Conservation (phyloP, 352 stramenopile species). For the Pythium guiyangense region DNA sequence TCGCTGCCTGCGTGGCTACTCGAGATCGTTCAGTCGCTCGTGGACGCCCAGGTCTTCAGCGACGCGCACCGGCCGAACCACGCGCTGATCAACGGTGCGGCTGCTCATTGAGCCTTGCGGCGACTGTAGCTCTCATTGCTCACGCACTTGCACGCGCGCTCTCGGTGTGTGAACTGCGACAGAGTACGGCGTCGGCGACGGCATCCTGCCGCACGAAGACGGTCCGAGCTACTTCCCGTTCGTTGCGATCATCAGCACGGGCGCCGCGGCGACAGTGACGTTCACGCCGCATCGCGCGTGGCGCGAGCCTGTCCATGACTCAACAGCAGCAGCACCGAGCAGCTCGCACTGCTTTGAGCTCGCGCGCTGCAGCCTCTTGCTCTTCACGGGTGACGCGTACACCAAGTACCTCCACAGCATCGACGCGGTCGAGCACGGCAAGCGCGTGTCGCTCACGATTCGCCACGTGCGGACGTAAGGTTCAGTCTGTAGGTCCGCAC, state of each 20-base stretch:
- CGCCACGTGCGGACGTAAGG: conserved; percentile 30
- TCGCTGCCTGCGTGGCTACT: conserved; percentile 46
- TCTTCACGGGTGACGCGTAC: conserved; percentile 59
- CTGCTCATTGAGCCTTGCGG: no score
- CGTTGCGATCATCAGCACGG: conserved; percentile 63
- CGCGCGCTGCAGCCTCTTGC: conserved; percentile 41
- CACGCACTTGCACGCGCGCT: no score
- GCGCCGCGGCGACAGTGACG: conserved; percentile 43
- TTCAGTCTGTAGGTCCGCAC: neutral
- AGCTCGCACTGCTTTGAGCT: conserved; percentile 27
- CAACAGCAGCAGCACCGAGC: neutral
- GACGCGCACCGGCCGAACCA: conserved; percentile 50
- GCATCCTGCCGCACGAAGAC: conserved; percentile 69
- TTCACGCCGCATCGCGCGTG: conserved; percentile 54
- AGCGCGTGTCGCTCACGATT: conserved; percentile 54
- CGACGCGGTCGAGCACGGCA: conserved; percentile 37
- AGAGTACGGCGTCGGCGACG: conserved; percentile 66
- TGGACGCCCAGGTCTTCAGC: conserved; percentile 47
- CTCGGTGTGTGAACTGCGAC: neutral
- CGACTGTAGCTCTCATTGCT: no score
- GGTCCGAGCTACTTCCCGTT: conserved; percentile 64
- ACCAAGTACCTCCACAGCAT: conserved; percentile 59
- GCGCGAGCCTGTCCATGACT: no score
- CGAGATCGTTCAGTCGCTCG: conserved; percentile 43
- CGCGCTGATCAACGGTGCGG: conserved; percentile 64